Conservation (phyloP, 495 filamentous ascomycete genomes). For the Oidiodendron maius region DNA sequence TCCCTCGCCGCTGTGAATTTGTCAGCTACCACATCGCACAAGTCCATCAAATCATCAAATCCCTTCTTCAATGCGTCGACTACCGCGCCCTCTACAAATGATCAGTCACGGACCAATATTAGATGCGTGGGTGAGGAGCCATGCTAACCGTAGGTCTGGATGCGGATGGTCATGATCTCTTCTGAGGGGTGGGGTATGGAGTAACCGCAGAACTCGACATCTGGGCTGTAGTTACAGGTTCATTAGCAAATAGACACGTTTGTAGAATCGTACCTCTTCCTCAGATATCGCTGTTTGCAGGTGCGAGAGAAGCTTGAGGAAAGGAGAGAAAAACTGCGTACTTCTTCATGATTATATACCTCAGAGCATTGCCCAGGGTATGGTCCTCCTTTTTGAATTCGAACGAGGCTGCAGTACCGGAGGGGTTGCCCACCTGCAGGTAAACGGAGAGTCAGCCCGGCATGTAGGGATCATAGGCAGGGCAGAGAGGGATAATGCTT, state of each 20-base stretch:
- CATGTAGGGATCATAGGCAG: background rate
- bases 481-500: constrained; percentile 21
- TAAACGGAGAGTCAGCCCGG: constrained; percentile 49
- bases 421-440: too few relatives aligned
- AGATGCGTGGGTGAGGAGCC: background rate
- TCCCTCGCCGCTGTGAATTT: constrained; percentile 69
- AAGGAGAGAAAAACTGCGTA: too few relatives aligned
- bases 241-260: constrained; percentile 1
- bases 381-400: constrained; percentile 91
- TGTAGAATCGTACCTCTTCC: background rate
- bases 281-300: background rate
- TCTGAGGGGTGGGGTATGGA: constrained; percentile 97
- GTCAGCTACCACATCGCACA: constrained; percentile 86
- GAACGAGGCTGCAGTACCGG: constrained; percentile 64
- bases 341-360: constrained; percentile 99
- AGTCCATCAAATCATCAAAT: constrained; percentile 75
- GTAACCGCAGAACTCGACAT: constrained; percentile 97
- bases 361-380: constrained; percentile 87
- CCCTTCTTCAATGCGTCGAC: constrained; percentile 85
- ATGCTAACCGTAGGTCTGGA: constrained; percentile 81
- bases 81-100: constrained; percentile 61
- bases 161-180: constrained; percentile 90
- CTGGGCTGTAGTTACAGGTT: constrained; percentile 52
- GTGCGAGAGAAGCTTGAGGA: background rate
- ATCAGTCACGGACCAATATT: background rate